phyloP scores from a whole-genome alignment of 169 alveolate genomes.

The Plasmodium yoelii region DNA sequence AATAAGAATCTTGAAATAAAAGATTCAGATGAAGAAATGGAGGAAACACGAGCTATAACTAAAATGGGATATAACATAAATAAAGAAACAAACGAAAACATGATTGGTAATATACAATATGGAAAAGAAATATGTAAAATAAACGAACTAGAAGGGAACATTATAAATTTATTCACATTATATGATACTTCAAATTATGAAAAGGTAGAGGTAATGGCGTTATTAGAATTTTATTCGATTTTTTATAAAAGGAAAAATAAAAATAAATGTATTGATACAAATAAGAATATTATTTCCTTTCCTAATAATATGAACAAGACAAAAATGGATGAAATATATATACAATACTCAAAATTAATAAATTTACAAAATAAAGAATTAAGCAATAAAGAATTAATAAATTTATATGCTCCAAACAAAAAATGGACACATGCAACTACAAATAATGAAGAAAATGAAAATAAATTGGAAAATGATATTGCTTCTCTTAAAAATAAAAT shows the following conservation, averaged over 20 bases:
- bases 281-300: too few species aligned
- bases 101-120: too few species aligned
- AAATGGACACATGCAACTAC: constrained; percentile 35
- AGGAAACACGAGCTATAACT: too few species aligned
- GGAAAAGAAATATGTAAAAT: too few species aligned
- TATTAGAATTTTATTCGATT: constrained; percentile 21
- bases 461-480: constrained; percentile 18
- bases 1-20: too few species aligned
- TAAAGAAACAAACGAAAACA: too few species aligned
- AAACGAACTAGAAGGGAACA: too few species aligned
- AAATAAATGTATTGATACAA: not conserved
- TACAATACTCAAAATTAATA: constrained; percentile 25
- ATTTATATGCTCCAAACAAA: constrained; percentile 62
- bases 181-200: constrained; percentile 5
- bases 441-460: constrained; percentile 3
- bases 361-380: constrained; percentile 8
- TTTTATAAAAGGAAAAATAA: not conserved
- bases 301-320: not conserved
- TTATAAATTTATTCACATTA: not conserved
- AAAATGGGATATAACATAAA: too few species aligned
- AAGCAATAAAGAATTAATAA: constrained; percentile 34
- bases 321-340: constrained; percentile 24
- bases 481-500: constrained; percentile 40
- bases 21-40: too few species aligned
- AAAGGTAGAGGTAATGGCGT: not conserved